Conservation (phyloP, 2,329 filamentous ascomycete genomes). For the Iodosphaeria phyllophila region DNA sequence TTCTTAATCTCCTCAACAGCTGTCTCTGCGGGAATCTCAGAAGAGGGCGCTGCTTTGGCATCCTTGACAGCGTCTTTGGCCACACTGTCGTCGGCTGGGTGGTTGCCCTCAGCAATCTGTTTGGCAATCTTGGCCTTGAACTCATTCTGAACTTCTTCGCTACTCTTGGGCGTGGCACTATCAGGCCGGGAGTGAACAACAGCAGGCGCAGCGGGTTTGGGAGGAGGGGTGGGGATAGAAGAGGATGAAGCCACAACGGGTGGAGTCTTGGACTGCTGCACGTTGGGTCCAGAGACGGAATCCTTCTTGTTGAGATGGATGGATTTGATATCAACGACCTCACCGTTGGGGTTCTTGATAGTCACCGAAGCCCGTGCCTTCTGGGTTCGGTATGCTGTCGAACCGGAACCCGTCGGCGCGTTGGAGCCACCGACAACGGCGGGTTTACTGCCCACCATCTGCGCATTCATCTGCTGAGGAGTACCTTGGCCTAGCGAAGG, state of each 20-base stretch:
- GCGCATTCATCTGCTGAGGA: conserved; percentile 43
- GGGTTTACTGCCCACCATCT: conserved; percentile 24
- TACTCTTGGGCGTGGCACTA: conserved; percentile 51
- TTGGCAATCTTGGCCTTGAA: conserved; percentile 62
- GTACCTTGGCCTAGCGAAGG: conserved; percentile 38
- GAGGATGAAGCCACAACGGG: conserved; percentile 53
- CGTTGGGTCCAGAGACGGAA: conserved; percentile 34
- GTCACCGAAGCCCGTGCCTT: conserved; percentile 58
- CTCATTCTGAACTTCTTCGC: conserved; percentile 68
- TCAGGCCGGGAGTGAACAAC: conserved; percentile 53
- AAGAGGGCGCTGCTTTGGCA: conserved; percentile 5
- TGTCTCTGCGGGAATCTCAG: conserved; percentile 16
- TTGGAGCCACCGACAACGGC: no score
- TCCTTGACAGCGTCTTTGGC: conserved; percentile 9
- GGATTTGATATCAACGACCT: conserved; percentile 52
- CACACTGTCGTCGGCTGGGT: conserved; percentile 9
- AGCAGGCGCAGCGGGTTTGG: conserved; percentile 47
- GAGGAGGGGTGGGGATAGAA: conserved; percentile 65
- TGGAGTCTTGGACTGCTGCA: conserved; percentile 42
- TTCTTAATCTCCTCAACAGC: conserved; percentile 12
- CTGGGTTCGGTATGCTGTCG: conserved; percentile 28
- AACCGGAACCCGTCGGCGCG: no score
- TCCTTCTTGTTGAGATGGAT: no score
- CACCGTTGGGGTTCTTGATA: conserved; percentile 71
- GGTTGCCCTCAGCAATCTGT: conserved; percentile 23